Evolutionary conservation across 1,284 basidiomycete species (phyloP), one percentile per base, ranked within the genome.

Genomic region (Agroathelia rolfsii): DNA sequence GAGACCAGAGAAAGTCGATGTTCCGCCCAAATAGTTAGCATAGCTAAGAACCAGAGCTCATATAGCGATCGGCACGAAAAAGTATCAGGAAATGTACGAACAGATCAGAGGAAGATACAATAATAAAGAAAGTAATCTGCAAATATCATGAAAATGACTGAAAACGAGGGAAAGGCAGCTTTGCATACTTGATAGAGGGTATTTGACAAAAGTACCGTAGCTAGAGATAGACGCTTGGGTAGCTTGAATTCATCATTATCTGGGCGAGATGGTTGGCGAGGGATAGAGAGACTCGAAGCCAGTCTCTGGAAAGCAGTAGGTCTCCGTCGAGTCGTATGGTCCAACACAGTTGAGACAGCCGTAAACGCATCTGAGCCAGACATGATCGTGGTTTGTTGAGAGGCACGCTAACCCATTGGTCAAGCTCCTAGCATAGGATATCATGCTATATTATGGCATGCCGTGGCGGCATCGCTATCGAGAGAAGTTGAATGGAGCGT

Each of bases 1-100:
- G 7, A 82, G 47, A 40, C 79, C 79, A 20, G 76, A 72, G 46
- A 82, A 82, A 0, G 72, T 76, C 10, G 75, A 59, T 8, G 58
- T 65, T 11, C 78, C 79, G 19, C 77, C 77, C 3, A 82, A 55
- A 44, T 69, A 60, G 38, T 70, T 60, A 0, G 75, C 70, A 46
- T 81, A 81, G 31, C 61, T 58, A 81, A 77, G 12, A 72, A 40
- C 79, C 79, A 20, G 76, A 72, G 46, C n/a, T n/a, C 82, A 82
- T 0, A 72, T 76, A 9, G 75, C 59, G 8, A 58, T 65, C 10
- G n/a, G n/a, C n/a, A n/a, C n/a, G n/a, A n/a, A n/a, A n/a, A n/a
- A 77, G 78, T 19, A 77, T 77, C 3, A 82, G 55, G 44, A 69
- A 60, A 38, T 70, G 60, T 0, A 74, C 70, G 45, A 80, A 81